Percentiles rank a stretch among this genome's conserved stretches.
Conservation (phyloP, 2,329 filamentous ascomycete genomes). For the Onygena corvina region DNA sequence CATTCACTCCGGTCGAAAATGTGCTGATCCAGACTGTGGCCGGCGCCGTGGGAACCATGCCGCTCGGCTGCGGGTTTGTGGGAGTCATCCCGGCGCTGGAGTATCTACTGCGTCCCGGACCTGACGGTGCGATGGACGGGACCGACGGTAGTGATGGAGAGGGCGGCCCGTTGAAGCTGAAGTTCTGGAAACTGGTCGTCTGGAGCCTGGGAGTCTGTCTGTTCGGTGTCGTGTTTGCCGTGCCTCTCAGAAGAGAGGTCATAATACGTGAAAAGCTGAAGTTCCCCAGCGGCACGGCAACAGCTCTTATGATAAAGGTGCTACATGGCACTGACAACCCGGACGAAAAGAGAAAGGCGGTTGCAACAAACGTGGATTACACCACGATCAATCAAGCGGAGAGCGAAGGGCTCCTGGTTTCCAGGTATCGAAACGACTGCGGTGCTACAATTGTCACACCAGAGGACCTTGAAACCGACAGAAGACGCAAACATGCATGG, state of each 20-base stretch:
- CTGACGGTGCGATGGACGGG: conserved; percentile 67
- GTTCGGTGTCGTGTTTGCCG: conserved; percentile 93
- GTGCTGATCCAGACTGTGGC: conserved; percentile 94
- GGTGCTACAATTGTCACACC: conserved; percentile 16
- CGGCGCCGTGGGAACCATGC: conserved; percentile 92
- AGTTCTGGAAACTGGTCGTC: conserved; percentile 64
- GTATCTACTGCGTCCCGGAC: conserved; percentile 64
- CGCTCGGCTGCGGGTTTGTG: conserved; percentile 86
- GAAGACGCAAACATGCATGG: conserved; percentile 42
- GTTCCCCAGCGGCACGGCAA: conserved; percentile 92
- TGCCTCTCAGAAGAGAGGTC: conserved; percentile 78
- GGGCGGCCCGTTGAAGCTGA: conserved; percentile 60
- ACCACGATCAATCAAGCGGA: conserved; percentile 18
- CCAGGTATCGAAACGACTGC: conserved; percentile 22
- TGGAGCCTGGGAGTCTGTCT: conserved; percentile 92
- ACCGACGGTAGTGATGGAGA: conserved; percentile 54
- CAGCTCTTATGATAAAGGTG: conserved; percentile 82
- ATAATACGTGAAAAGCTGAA: conserved; percentile 85
- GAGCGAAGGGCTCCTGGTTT: conserved; percentile 24
- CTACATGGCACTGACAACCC: conserved; percentile 55
- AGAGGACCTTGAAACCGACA: conserved; percentile 20
- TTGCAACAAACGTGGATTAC: conserved; percentile 5
- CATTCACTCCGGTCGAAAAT: conserved; percentile 91
- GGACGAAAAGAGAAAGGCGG: conserved; percentile 28
- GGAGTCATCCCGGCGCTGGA: conserved; percentile 89